Evolutionary conservation across 306 rosid genomes (phyloP), one percentile per base, ranked within the genome.

Genomic region (Rosa rugosa): DNA sequence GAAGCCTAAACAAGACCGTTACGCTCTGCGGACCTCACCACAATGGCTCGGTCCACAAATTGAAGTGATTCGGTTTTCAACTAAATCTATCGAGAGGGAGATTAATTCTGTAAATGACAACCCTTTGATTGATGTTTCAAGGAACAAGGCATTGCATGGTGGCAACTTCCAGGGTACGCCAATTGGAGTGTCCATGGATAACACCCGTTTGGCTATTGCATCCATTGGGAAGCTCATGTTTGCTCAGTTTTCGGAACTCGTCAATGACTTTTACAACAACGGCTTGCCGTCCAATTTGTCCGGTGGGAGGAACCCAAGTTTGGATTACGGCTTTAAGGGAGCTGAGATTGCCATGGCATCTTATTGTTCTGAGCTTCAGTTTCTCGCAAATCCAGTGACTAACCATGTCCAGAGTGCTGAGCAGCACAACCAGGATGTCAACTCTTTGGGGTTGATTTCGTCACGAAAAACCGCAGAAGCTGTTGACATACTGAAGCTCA

Each of bases 131-230:
- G 98, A 94, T 78, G 98, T 94, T 10, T 94, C 98, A 0, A 92
- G 98, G 71, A 92, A 94, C 86, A 89, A 87, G 89, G 98, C 98
- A 18, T 18, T 94, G 13, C 97, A 92, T 71, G 98, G 98, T 38
- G 98, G 98, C 20, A 94, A 94, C 79, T 94, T 94, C 77, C 98
- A 94, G 44, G 98, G 98, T 27, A 94, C 98, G 0, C 98, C 98
- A 0, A 94, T 94, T 38, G 98, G 98, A 17, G 98, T 94, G 1
- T 94, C 98, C 2, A 94, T 94, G 98, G 98, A 94, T 65, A 94
- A 92, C 41, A 92, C 98, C 0, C 97, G 98, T 81, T 73, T 94
- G 79, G 98, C 98, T 22, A 27, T 92, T 51, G 98, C 97, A 8
- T 82, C 97, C 7, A 92, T 92, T 46, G 98, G 98, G 3, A 94